Percentiles rank a stretch among this genome's conserved stretches.
These are phyloP conservation scores for Neonectria magnoliae DNA, from an alignment of 2,329 filamentous ascomycete species.

Conservation along the genomic window DNA sequence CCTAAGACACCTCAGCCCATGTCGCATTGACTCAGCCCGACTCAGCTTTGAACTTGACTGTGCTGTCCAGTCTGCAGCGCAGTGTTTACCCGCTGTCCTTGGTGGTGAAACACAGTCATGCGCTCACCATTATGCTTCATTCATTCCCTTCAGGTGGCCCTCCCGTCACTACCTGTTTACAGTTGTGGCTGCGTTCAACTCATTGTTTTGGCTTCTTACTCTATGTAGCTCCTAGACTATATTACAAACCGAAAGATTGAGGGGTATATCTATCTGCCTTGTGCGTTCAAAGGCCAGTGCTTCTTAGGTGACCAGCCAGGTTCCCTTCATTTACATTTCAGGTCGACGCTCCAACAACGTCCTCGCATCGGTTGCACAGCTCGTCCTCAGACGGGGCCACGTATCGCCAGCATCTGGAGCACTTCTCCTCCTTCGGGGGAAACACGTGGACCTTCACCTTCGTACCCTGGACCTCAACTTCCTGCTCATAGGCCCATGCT, in stretches of 20 bases:
- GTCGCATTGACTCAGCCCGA: neutral
- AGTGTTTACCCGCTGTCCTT: neutral
- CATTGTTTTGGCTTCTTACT: neutral
- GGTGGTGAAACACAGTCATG: constrained; percentile 3
- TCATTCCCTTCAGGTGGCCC: neutral
- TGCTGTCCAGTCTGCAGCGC: neutral
- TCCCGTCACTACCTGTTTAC: neutral
- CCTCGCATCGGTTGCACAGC: constrained; percentile 79
- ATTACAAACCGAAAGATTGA: constrained; percentile 2
- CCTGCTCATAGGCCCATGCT: constrained; percentile 55
- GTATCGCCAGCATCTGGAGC: constrained; percentile 89
- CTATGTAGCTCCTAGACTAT: neutral
- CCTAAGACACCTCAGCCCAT: constrained; percentile 13
- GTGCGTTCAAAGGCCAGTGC: neutral
- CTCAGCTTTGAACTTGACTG: neutral
- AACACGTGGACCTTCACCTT: constrained; percentile 55
- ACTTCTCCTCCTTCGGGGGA: constrained; percentile 72
- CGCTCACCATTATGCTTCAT: neutral
- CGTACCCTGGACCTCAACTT: constrained; percentile 53
- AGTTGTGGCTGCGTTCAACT: neutral
- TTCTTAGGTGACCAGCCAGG: no score
- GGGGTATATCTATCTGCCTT: constrained; percentile 4
- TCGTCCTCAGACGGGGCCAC: constrained; percentile 71
- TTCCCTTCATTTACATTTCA: constrained; percentile 15
- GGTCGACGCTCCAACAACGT: constrained; percentile 59